Conservation (phyloP, 1,284 basidiomycete species). For the Phellinidium pouzarii region DNA sequence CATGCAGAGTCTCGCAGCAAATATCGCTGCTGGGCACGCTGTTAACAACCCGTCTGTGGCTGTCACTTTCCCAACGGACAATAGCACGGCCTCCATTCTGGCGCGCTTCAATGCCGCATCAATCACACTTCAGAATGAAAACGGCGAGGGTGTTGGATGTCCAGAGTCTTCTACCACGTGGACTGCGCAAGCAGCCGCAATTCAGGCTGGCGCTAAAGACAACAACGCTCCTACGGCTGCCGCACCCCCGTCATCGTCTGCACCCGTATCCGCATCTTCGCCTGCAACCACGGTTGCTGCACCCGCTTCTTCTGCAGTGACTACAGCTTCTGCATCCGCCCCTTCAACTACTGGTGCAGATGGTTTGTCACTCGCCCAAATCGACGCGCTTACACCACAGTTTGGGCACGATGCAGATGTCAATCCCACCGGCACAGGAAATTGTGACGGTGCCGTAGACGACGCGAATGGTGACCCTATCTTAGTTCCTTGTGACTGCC, state of each 20-base stretch:
- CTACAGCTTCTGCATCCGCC: conserved; percentile 4
- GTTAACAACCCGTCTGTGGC: conserved; percentile 34
- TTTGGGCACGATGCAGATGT: conserved; percentile 24
- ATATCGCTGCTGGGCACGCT: conserved; percentile 32
- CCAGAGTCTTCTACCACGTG: conserved; percentile 24
- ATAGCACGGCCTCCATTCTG: conserved; percentile 27
- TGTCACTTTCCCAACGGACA: conserved; percentile 33
- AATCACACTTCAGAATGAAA: conserved; percentile 30
- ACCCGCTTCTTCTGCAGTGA: conserved; percentile 9
- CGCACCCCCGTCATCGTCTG: not conserved
- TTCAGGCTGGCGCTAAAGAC: not conserved
- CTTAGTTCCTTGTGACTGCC: conserved; percentile 36
- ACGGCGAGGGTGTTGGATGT: conserved; percentile 24
- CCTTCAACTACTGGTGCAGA: conserved; percentile 18
- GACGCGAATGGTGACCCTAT: conserved; percentile 29
- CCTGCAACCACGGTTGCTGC: conserved; percentile 2
- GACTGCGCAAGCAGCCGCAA: conserved; percentile 14
- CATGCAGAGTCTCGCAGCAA: conserved; percentile 26
- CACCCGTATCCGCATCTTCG: not conserved
- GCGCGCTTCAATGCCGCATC: conserved; percentile 32
- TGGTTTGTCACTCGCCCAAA: conserved; percentile 19
- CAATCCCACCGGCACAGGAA: conserved; percentile 28
- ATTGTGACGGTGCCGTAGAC: conserved; percentile 31
- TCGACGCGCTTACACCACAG: conserved; percentile 24
- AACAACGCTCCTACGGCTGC: not conserved